A percentile compares a stretch with the other conserved stretches of the same genome.
Evolutionary conservation across 345 rosid genomes (phyloP).

Genomic region (Rhodomyrtus tomentosa): DNA sequence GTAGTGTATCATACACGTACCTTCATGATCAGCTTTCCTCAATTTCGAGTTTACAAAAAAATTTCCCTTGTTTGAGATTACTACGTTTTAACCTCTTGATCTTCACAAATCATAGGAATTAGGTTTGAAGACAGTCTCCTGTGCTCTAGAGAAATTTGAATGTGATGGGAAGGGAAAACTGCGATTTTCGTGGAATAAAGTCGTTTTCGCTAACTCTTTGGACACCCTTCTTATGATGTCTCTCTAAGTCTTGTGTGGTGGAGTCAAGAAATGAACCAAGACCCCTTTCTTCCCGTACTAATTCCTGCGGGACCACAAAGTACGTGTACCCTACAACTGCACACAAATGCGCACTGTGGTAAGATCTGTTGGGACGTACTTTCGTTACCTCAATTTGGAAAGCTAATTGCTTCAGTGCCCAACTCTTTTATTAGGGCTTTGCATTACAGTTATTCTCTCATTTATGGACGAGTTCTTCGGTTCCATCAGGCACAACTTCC

Average conservation of each 20-base stretch:
- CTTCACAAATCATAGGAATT: neutral
- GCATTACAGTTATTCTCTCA: neutral
- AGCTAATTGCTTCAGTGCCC: neutral
- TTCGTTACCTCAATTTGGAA: neutral
- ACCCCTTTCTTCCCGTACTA: neutral
- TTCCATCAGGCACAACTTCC: neutral
- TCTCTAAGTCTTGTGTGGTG: neutral
- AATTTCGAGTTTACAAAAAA: neutral
- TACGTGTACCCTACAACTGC: neutral
- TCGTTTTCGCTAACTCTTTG: neutral
- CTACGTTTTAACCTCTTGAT: neutral
- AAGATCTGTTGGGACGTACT: neutral
- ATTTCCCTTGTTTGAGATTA: neutral
- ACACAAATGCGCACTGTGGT: neutral
- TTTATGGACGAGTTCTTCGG: neutral
- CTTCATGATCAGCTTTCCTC: neutral
- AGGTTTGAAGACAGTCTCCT: neutral
- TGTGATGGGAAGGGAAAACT: neutral
- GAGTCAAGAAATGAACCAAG: neutral
- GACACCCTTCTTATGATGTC: neutral
- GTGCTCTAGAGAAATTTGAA: neutral
- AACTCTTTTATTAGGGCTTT: neutral
- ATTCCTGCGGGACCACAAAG: neutral
- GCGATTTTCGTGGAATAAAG: neutral
- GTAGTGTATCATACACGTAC: neutral